Evolutionary conservation across 1,284 basidiomycete species (phyloP).

Genomic region (Sanghuangporus sanghuang): DNA sequence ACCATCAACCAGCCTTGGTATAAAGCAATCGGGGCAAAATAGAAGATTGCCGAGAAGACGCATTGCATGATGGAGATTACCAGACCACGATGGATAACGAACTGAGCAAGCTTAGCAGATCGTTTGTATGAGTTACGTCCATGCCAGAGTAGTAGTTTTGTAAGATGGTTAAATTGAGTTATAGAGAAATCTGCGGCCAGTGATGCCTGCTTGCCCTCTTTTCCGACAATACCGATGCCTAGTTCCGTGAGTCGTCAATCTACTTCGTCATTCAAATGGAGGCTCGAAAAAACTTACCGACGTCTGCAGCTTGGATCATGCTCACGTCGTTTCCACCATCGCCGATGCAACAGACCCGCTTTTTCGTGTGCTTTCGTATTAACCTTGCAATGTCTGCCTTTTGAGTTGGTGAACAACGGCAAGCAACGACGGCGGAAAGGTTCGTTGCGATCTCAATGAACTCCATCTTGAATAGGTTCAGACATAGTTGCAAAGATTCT

Average conservation of each 20-base stretch:
- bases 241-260: slow-evolving; percentile 4
- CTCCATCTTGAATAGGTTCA: slow-evolving; percentile 87
- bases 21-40: slow-evolving; percentile 96
- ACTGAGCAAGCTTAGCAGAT: slow-evolving; percentile 95
- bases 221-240: slow-evolving; percentile 98
- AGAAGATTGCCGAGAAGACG: slow-evolving; percentile 97
- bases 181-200: slow-evolving; percentile 98
- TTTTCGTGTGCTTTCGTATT: slow-evolving; percentile 86
- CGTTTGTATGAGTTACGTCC: slow-evolving; percentile 98
- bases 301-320: slow-evolving; percentile 94
- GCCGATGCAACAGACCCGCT: slow-evolving; percentile 96
- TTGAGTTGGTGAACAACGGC: slow-evolving; percentile 97
- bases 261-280: neutral
- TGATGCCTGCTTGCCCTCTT: slow-evolving; percentile 98
- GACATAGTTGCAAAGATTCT: slow-evolving; percentile 89
- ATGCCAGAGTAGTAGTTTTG: slow-evolving; percentile 94
- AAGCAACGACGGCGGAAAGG: slow-evolving; percentile 93
- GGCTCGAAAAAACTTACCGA: slow-evolving; percentile 52
- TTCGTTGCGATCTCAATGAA: slow-evolving; percentile 97
- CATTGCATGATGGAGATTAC: slow-evolving; percentile 98
- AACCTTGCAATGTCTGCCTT: slow-evolving; percentile 96
- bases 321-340: slow-evolving; percentile 95
- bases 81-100: slow-evolving; percentile 96
- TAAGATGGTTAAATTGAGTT: slow-evolving; percentile 92
- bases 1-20: slow-evolving; percentile 99